Conservation (phyloP, 106 monocot species). For the Gastrodia elata region DNA sequence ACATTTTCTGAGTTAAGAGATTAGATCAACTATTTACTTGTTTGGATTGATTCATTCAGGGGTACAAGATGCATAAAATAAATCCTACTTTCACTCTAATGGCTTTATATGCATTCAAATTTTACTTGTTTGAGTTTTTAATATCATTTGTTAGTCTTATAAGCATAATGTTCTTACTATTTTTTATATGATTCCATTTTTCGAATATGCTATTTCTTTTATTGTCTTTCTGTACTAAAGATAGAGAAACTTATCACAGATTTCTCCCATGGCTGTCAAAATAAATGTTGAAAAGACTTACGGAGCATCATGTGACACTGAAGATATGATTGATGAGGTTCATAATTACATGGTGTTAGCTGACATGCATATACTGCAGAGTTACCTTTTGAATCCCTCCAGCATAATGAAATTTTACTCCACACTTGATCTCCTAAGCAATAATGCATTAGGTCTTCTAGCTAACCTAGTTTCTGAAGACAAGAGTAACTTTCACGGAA, state of each 20-base stretch:
- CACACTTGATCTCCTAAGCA: conserved; percentile 30
- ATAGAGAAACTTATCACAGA: conserved; percentile 22
- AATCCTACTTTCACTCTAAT: too few relatives aligned
- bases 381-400: conserved; percentile 2
- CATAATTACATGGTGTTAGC: conserved; percentile 31
- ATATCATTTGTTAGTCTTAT: not conserved
- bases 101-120: too few relatives aligned
- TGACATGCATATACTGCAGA: conserved; percentile 15
- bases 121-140: not conserved
- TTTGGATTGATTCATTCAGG: too few relatives aligned
- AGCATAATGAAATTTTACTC: conserved; percentile 21
- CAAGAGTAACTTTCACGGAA: conserved; percentile 28
- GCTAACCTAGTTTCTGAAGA: conserved; percentile 24
- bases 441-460: conserved; percentile 29
- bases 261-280: conserved; percentile 32
- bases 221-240: not conserved
- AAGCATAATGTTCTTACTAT: not conserved
- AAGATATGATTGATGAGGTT: conserved; percentile 33
- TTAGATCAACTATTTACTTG: too few relatives aligned
- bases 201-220: not conserved
- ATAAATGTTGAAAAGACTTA: conserved; percentile 30
- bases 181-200: not conserved
- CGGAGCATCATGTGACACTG: conserved; percentile 7
- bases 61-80: too few relatives aligned
- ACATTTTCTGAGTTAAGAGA: too few relatives aligned